phyloP scores from a whole-genome alignment of 1,139 yeast species.

The Geotrichum histeridarum region DNA sequence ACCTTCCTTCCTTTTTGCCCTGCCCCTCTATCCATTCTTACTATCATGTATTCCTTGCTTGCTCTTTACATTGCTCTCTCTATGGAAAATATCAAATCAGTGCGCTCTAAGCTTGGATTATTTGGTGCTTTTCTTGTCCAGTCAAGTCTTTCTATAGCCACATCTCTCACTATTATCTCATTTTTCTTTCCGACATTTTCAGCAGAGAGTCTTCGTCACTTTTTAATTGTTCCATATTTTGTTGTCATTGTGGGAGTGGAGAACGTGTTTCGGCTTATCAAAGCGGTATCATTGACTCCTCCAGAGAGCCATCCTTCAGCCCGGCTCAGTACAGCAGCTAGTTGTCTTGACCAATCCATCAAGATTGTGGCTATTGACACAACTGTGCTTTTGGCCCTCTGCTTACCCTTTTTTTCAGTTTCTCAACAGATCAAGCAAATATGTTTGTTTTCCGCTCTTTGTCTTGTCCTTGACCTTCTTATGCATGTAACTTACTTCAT shows the following conservation, averaged over 20 bases:
- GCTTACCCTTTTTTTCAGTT: conserved; percentile 22
- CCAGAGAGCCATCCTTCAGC: conserved; percentile 42
- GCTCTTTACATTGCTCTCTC: conserved; percentile 43
- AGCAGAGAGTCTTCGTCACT: conserved; percentile 24
- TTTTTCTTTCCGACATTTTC: conserved; percentile 34
- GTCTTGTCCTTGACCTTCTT: conserved; percentile 51
- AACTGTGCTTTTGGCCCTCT: conserved; percentile 27
- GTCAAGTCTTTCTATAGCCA: conserved; percentile 43
- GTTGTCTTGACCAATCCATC: conserved; percentile 38
- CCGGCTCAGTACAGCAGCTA: conserved; percentile 38
- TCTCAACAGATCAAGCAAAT: conserved; percentile 38
- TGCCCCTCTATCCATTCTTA: background rate
- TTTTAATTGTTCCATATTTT: conserved; percentile 39
- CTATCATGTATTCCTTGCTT: conserved; percentile 34
- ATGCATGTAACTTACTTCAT: conserved; percentile 59
- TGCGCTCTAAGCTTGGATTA: conserved; percentile 58
- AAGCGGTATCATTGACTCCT: conserved; percentile 41
- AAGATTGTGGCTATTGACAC: conserved; percentile 33
- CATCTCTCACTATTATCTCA: conserved; percentile 51
- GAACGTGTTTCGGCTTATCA: conserved; percentile 44
- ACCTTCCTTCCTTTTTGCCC: conserved; percentile 2
- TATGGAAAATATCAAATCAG: conserved; percentile 49
- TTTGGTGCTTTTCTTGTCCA: conserved; percentile 58
- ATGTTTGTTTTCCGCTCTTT: conserved; percentile 41
- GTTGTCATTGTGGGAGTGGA: conserved; percentile 44